phyloP scores from a whole-genome alignment of 2,329 filamentous ascomycete species.

The Alternaria incomplexa region DNA sequence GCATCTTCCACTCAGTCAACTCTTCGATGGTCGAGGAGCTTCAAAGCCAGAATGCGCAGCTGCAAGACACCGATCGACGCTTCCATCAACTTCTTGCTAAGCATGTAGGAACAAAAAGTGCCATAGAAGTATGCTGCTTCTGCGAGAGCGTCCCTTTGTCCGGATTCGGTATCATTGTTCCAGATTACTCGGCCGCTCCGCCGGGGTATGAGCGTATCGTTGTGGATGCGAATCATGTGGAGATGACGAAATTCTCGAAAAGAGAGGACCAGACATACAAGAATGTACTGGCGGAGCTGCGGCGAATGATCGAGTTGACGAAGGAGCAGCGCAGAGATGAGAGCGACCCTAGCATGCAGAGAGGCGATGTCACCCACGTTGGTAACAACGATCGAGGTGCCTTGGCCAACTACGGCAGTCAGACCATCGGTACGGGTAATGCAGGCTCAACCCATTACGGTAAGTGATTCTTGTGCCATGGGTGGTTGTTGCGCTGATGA shows the following conservation, averaged over 20 bases:
- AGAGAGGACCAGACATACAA: neutral
- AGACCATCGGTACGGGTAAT: neutral
- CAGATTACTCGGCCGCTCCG: neutral
- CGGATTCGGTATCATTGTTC: neutral
- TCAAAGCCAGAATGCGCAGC: neutral
- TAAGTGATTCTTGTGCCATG: neutral
- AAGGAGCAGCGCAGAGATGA: neutral
- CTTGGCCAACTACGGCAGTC: neutral
- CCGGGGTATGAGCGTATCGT: neutral
- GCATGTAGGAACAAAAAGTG: neutral
- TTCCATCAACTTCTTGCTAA: neutral
- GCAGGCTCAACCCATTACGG: neutral
- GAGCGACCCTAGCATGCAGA: neutral
- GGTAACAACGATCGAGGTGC: neutral
- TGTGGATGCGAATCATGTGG: neutral
- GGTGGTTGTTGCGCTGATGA: neutral
- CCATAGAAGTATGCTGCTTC: neutral
- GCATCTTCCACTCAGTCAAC: neutral
- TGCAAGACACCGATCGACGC: neutral
- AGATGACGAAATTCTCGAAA: neutral
- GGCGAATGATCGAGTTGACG: neutral
- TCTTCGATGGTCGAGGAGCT: neutral
- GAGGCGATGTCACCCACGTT: neutral
- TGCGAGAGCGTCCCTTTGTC: rapidly evolving
- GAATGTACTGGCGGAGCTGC: neutral